These are phyloP conservation scores for Mycena galericulata DNA, from an alignment of 768 basidiomycete genomes.

Conservation along the genomic window DNA sequence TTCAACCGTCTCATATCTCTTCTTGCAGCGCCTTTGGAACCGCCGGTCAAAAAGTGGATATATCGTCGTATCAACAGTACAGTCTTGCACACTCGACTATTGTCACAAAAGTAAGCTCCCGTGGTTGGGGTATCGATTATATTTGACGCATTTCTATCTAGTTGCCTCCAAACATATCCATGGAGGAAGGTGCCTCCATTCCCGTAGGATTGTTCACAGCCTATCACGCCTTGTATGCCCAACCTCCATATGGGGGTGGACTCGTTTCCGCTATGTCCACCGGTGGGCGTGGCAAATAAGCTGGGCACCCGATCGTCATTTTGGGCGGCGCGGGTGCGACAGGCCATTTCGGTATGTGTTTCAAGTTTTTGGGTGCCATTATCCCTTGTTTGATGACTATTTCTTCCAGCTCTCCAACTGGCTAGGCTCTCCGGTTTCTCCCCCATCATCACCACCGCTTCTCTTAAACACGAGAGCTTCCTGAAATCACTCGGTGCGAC, in stretches of 20 bases:
- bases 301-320: slow-evolving; percentile 58
- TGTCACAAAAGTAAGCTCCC: slow-evolving; percentile 1
- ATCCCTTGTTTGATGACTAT: slow-evolving; percentile 15
- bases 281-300: slow-evolving; percentile 53
- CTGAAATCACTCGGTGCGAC: slow-evolving; percentile 53
- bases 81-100: slow-evolving; percentile 19
- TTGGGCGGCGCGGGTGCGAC: slow-evolving; percentile 62
- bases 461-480: slow-evolving; percentile 45
- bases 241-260: slow-evolving; percentile 51
- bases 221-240: slow-evolving; percentile 61
- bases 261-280: slow-evolving; percentile 54
- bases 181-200: slow-evolving; percentile 18
- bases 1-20: background rate
- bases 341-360: slow-evolving; percentile 60
- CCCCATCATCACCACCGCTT: slow-evolving; percentile 47
- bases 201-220: slow-evolving; percentile 22
- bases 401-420: slow-evolving; percentile 47
- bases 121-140: background rate
- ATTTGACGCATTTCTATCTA: background rate
- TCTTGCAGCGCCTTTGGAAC: slow-evolving; percentile 24
- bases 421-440: slow-evolving; percentile 49
- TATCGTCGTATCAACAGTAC: slow-evolving; percentile 15
- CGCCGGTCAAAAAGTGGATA: slow-evolving; percentile 14
- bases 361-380: background rate
- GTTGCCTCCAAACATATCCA: slow-evolving; percentile 18